These are phyloP conservation scores for Suaeda aralocaspica DNA, from an alignment of 148 eudicot species.

Conservation along the genomic window DNA sequence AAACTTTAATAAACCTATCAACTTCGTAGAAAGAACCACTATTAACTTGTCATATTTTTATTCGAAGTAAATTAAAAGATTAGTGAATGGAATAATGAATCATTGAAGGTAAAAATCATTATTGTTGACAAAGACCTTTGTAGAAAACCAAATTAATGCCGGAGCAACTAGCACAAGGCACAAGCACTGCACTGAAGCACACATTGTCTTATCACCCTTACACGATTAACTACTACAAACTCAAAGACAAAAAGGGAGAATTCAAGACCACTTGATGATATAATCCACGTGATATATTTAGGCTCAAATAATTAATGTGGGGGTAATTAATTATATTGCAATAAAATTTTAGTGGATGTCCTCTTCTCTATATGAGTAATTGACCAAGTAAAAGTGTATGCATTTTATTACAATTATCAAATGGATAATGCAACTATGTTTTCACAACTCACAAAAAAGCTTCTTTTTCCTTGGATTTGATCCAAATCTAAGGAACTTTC, in stretches of 20 bases:
- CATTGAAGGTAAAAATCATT: too few relatives aligned
- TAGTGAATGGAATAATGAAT: too few relatives aligned
- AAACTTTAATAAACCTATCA: too few relatives aligned
- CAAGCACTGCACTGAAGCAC: too few relatives aligned
- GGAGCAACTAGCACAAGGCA: slow-evolving; percentile 1
- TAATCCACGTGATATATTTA: neutral
- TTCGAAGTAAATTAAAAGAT: too few relatives aligned
- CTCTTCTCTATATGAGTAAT: neutral
- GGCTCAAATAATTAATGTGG: neutral
- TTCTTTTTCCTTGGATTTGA: slow-evolving; percentile 18
- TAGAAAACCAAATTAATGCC: too few relatives aligned
- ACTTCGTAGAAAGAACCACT: too few relatives aligned
- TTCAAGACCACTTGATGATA: neutral
- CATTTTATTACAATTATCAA: neutral
- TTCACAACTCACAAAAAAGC: slow-evolving; percentile 12
- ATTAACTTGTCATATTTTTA: too few relatives aligned
- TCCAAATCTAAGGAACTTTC: slow-evolving; percentile 20
- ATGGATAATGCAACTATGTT: slow-evolving; percentile 9
- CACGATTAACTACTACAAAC: neutral
- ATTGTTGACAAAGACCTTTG: too few relatives aligned
- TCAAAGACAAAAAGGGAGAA: neutral
- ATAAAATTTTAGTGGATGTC: neutral
- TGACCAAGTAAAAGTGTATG: neutral
- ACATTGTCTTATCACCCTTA: neutral
- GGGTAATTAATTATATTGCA: neutral